Base-by-base conservation (phyloP, 306 rosid species). In the Lathyrus oleraceus region DNA sequence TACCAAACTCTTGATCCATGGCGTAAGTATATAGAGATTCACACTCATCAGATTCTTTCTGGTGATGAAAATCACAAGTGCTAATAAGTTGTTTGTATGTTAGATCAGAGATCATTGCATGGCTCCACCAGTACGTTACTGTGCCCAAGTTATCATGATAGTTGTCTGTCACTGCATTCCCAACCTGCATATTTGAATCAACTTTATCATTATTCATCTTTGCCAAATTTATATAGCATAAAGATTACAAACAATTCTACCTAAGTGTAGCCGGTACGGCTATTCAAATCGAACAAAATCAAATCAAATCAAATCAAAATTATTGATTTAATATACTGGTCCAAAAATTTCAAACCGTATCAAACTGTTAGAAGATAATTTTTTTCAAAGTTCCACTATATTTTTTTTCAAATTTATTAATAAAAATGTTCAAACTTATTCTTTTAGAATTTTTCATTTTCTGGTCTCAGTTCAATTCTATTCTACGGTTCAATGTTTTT, bases 61-160 rank as follows among this genome's bases (percentile, higher is more conserved):
- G 96, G 9, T 83, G 65, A 39, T 84, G 84, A 27, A 93, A 93
- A 72, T 93, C 94, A 49, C 98, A 93, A 0, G 86, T 86, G 87
- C 77, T 84, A 35, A 93, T 81, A 30, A 93, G 89, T 74, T 88
- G 88, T 40, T 66, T 75, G 75, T 93, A 90, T 20, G 98, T 93
- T 74, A 81, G 88, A 49, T 93, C 98, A 3, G 98, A 93, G 69
- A 93, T 93, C 98, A 93, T 93, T 11, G 98, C 98, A 15, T 93
- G 98, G 84, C 97, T 93, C 98, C 98, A 93, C 98, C 98, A 93
- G 57, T 93, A 93, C 5, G 92, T 81, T 75, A 93, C 98, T 5
- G 98, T 93, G 45, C 98, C 98, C 12, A 93, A 70, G 83, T 88
- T 93, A 66, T 93, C 98, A 48, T 88, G 90, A 79, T 88, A 93